Conservation (phyloP, 495 filamentous ascomycete genomes). For the Lasiosphaeria ovina region DNA sequence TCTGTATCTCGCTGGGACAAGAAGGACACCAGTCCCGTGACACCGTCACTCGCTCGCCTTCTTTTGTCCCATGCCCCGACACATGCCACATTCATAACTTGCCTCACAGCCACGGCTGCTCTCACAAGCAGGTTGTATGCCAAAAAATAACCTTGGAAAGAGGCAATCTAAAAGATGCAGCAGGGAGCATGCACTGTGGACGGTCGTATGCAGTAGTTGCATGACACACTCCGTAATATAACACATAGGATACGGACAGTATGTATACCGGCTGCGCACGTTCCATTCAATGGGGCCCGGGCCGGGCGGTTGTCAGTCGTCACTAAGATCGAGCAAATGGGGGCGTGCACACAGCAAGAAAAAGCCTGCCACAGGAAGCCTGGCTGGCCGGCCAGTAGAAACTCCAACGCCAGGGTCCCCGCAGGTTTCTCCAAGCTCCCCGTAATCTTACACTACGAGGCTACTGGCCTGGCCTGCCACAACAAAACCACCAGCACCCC, state of each 20-base stretch:
- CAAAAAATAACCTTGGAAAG: neutral
- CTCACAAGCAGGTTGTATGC: neutral
- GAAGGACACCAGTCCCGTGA: no score
- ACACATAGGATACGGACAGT: no score
- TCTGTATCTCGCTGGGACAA: no score
- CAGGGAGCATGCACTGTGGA: neutral
- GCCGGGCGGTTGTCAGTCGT: no score
- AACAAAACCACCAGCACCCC: slow-evolving; percentile 20
- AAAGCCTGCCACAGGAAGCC: neutral
- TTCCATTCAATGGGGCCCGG: no score
- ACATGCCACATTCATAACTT: neutral
- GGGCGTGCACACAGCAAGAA: no score
- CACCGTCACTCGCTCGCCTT: neutral
- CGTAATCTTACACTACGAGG: slow-evolving; percentile 32
- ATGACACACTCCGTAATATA: neutral
- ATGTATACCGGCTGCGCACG: no score
- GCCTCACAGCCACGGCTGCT: neutral
- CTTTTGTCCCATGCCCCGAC: neutral
- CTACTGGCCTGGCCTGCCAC: slow-evolving; percentile 16
- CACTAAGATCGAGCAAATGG: no score
- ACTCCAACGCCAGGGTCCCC: slow-evolving; percentile 18
- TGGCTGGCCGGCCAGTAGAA: neutral
- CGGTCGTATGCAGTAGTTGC: neutral
- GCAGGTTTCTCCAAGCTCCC: slow-evolving; percentile 27
- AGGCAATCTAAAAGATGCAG: neutral